These are phyloP conservation scores for Mycena indigotica DNA, from an alignment of 768 basidiomycete species.

Conservation along the genomic window DNA sequence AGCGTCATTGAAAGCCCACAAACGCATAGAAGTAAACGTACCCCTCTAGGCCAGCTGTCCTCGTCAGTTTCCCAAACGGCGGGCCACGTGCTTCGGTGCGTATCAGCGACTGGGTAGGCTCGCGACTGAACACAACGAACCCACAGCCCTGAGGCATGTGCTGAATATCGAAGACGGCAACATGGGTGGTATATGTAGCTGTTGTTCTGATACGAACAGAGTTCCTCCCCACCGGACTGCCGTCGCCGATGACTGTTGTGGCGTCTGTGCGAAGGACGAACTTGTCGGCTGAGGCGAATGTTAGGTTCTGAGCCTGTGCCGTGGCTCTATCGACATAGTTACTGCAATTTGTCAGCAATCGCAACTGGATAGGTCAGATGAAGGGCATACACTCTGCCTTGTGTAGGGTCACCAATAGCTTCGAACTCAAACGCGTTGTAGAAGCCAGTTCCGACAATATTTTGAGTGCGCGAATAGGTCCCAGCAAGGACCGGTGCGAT, in stretches of 20 bases:
- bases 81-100: conserved; percentile 35
- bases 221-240: conserved; percentile 52
- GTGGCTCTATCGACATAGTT: conserved; percentile 43
- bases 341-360: conserved; percentile 24
- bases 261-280: conserved; percentile 58
- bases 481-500: conserved; percentile 33
- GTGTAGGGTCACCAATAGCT: conserved; percentile 55
- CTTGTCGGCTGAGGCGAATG: conserved; percentile 47
- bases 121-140: conserved; percentile 27
- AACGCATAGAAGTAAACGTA: conserved; percentile 15
- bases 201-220: conserved; percentile 57
- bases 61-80: conserved; percentile 58
- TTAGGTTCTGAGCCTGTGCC: conserved; percentile 52
- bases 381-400: conserved; percentile 59
- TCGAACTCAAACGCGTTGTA: conserved; percentile 52
- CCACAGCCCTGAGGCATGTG: conserved; percentile 62
- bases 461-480: conserved; percentile 45
- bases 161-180: conserved; percentile 47
- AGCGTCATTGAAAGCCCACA: conserved; percentile 4
- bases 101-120: neutral
- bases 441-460: conserved; percentile 48
- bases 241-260: conserved; percentile 41
- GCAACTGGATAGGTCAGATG: neutral
- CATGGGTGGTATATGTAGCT: conserved; percentile 53
- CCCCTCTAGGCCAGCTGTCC: conserved; percentile 50